A percentile compares a stretch with the other conserved stretches of the same genome.
Conservation (phyloP, 2,329 filamentous ascomycete species). For the Fusarium foetens region DNA sequence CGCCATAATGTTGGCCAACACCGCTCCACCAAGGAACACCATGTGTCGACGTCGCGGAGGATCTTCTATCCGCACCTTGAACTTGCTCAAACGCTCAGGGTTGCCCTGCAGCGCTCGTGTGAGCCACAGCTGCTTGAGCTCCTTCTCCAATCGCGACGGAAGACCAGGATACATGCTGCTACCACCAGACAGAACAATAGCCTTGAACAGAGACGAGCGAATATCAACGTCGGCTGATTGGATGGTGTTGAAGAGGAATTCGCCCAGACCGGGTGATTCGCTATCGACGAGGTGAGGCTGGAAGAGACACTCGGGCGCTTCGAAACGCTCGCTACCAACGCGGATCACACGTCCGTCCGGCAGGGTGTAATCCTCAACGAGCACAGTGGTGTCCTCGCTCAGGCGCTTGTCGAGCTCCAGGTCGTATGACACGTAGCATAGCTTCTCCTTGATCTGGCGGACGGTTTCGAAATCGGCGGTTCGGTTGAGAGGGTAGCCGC, state of each 20-base stretch:
- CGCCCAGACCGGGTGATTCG: slow-evolving; percentile 94
- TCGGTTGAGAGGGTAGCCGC: slow-evolving; percentile 96
- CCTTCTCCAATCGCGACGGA: slow-evolving; percentile 94
- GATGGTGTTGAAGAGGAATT: slow-evolving; percentile 99
- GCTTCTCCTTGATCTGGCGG: slow-evolving; percentile 99
- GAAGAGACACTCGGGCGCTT: slow-evolving; percentile 97
- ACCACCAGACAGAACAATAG: slow-evolving; percentile 94
- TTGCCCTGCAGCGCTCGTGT: slow-evolving; percentile 90
- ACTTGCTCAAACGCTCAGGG: slow-evolving; percentile 95
- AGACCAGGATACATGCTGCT: slow-evolving; percentile 99
- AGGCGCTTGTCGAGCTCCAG: slow-evolving; percentile 95
- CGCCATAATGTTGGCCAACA: slow-evolving; percentile 98
- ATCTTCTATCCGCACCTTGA: slow-evolving; percentile 99
- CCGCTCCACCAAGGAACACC: slow-evolving; percentile 98
- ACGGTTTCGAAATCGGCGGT: slow-evolving; percentile 99
- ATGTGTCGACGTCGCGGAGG: slow-evolving; percentile 95
- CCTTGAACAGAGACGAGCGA: slow-evolving; percentile 92
- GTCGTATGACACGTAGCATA: slow-evolving; percentile 99
- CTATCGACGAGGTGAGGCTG: slow-evolving; percentile 98
- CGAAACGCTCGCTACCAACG: slow-evolving; percentile 96
- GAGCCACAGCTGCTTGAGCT: slow-evolving; percentile 98
- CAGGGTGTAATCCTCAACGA: slow-evolving; percentile 97
- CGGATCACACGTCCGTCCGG: slow-evolving; percentile 96
- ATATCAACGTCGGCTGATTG: slow-evolving; percentile 96
- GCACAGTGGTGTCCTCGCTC: slow-evolving; percentile 95